Evolutionary conservation across 768 basidiomycete genomes (phyloP).

Genomic region (Dentipellis sp.): DNA sequence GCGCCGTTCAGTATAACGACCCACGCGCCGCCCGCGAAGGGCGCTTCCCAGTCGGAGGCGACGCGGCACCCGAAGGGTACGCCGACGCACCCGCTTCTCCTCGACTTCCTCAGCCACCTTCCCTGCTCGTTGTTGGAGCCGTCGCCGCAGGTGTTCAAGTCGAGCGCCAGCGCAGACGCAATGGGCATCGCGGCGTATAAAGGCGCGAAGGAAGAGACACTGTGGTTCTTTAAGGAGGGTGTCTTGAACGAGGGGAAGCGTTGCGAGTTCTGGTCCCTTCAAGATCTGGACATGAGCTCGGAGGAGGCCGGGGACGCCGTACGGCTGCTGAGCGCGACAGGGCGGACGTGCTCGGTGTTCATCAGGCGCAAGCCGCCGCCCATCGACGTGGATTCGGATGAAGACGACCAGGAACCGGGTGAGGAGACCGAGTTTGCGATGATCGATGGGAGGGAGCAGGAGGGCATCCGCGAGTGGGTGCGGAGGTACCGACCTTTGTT

Average conservation of each 20-base stretch:
- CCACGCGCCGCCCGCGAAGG: constrained; percentile 17
- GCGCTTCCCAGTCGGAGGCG: neutral
- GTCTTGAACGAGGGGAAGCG: constrained; percentile 72
- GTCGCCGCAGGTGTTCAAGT: constrained; percentile 26
- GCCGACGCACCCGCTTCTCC: constrained; percentile 40
- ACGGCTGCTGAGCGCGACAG: constrained; percentile 50
- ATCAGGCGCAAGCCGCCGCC: constrained; percentile 24
- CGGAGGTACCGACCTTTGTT: constrained; percentile 45
- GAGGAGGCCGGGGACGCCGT: constrained; percentile 33
- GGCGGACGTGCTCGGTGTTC: constrained; percentile 57
- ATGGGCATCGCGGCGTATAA: constrained; percentile 61
- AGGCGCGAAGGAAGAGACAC: constrained; percentile 58
- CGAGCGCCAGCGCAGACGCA: neutral
- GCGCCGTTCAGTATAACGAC: constrained; percentile 35
- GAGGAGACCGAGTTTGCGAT: constrained; percentile 62
- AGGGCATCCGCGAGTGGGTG: constrained; percentile 60
- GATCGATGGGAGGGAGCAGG: constrained; percentile 63
- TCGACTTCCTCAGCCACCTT: constrained; percentile 43
- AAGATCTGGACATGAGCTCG: constrained; percentile 40
- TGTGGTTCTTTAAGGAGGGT: constrained; percentile 65
- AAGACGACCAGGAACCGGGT: constrained; percentile 29
- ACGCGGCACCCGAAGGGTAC: constrained; percentile 37
- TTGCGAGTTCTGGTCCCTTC: constrained; percentile 66
- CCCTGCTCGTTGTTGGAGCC: constrained; percentile 7
- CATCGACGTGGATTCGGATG: constrained; percentile 18